Conservation (phyloP, 176 grass and related monocot genomes). For the Musa acuminata region DNA sequence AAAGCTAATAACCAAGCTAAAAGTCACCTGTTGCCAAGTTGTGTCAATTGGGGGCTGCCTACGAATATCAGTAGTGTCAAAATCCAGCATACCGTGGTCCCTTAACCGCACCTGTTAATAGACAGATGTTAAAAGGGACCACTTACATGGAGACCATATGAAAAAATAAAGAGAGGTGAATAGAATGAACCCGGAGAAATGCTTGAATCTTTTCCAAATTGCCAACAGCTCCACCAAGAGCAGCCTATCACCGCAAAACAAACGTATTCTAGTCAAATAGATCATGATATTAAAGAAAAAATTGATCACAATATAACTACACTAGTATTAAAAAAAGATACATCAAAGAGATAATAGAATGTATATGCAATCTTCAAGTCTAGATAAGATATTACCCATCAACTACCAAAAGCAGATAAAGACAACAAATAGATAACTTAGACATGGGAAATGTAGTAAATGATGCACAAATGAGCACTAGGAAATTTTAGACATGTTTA, state of each 20-base stretch:
- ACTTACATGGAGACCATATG: background rate
- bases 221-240: conserved; percentile 90
- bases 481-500: no score
- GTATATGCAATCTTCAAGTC: no score
- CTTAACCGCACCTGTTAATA: conserved; percentile 63
- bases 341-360: no score
- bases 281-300: background rate
- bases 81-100: conserved; percentile 88
- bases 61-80: conserved; percentile 60
- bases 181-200: conserved; percentile 70
- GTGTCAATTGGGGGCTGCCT: conserved; percentile 94
- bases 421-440: no score
- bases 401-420: no score
- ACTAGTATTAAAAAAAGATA: no score
- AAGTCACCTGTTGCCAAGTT: conserved; percentile 95
- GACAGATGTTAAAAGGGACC: conserved; percentile 15
- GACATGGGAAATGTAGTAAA: no score
- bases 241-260: conserved; percentile 61
- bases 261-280: background rate
- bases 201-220: conserved; percentile 82
- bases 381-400: no score
- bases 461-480: no score
- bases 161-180: conserved; percentile 14
- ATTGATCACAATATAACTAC: background rate
- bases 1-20: conserved; percentile 3